phyloP scores from a whole-genome alignment of 2,329 filamentous ascomycete species.

The Ceratocystis harringtonii region DNA sequence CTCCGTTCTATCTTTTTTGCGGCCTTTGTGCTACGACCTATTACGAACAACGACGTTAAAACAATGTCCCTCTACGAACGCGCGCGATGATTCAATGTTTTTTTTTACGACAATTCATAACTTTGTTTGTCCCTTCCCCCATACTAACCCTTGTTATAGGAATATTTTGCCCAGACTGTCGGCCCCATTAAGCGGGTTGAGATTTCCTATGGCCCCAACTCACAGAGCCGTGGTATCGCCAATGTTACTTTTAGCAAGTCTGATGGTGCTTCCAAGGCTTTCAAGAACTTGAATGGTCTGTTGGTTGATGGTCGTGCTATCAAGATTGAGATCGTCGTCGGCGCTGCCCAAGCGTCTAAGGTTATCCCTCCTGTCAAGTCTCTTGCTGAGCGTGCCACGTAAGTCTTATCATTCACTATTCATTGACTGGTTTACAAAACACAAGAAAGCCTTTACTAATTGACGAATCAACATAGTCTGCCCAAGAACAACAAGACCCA shows the following conservation, averaged over 20 bases:
- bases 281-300: conserved; percentile 70
- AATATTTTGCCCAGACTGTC: conserved; percentile 83
- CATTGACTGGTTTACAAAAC: conserved; percentile 18
- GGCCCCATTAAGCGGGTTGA: conserved; percentile 84
- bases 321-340: conserved; percentile 88
- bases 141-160: conserved; percentile 51
- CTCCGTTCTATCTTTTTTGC: background rate
- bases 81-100: conserved; percentile 31
- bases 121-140: conserved; percentile 24
- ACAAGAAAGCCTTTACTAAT: conserved; percentile 14
- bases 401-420: conserved; percentile 27
- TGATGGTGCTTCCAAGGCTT: conserved; percentile 72
- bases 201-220: conserved; percentile 83
- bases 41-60: conserved; percentile 1
- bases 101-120: conserved; percentile 26
- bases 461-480: conserved; percentile 22
- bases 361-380: conserved; percentile 51
- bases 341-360: conserved; percentile 55
- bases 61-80: conserved; percentile 22
- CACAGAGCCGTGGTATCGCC: conserved; percentile 80
- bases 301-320: conserved; percentile 81
- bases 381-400: conserved; percentile 67
- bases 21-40: background rate
- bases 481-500: conserved; percentile 46
- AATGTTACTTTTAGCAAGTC: conserved; percentile 73